Base-by-base conservation (phyloP, 805 yeast genomes). In the Yarrowia yakushimensis region DNA sequence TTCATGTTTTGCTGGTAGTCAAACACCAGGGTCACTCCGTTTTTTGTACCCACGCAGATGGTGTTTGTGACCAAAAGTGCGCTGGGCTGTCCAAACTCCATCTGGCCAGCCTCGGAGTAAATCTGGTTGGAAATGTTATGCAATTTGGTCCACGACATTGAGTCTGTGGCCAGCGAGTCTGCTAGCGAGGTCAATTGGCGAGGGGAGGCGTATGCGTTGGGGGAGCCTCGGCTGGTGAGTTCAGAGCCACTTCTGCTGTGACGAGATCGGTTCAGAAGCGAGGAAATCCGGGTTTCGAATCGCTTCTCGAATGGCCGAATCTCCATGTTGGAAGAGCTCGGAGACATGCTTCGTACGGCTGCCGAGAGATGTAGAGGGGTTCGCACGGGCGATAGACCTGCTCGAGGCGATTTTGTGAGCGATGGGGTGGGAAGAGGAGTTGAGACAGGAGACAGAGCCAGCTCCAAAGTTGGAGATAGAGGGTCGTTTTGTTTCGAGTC, bases 11-110 rank as follows among this genome's bases (percentile, higher is more conserved):
- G 97, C 45, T 80, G 80, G 65, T 85, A 86, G 68, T 85, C 87
- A 71, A 89, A 91, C 5, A 87, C 77, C 5, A 88, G 72, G 0
- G 90, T 76, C 36, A 72, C 75, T 1, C 96, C 96, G 57, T 80
- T 81, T 0, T 80, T 68, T 0, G 97, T 91, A 1, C 96, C 97
- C 8, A 91, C 68, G 0, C 83, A 83, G 11, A 69, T 68, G 36
- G 60, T 41, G 25, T 42, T 39, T 4, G 67, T 46, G 4, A 67
- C 63, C n/a, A 69, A 65, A 0, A 77, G 70, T 13, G 84, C 68
- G 25, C 82, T 75, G 0, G 86, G 83, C 1, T 79, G 77, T 0
- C 93, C 92, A 67, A 79, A 78, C 9, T 72, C 71, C 2, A 71
- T 57, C 31, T 70, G 54, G 0, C 77, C 69, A 12, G 72, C 66